Base-by-base conservation (phyloP, 805 yeast species). In the Ogataea nitratoaversa region DNA sequence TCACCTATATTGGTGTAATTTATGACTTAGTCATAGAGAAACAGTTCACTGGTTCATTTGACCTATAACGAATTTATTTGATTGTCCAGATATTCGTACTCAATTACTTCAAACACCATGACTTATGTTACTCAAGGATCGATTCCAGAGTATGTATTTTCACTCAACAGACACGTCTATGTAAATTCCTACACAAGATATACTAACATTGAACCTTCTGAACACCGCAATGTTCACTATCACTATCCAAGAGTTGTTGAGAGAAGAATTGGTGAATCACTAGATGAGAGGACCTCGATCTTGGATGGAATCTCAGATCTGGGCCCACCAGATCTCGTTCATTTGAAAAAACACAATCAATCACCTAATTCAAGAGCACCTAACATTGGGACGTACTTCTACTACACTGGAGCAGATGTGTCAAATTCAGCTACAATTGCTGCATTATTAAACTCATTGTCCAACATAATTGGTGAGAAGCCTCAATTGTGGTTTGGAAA, bases 401-500 rank as follows among this genome's bases (percentile, higher is more conserved):
- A 85, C 59, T 79, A 76, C 49, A 74, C 86, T 0, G 95, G 95
- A 6, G 71, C 80, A 2, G 91, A 85, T 54, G 81, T 84, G 16
- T 78, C 87, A 19, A 82, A 78, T 52, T 76, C 87, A 13, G 85
- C 93, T 1, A 74, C 89, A 1, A 79, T 85, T 40, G 90, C 91
- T 9, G 89, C 89, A 1, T 79, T 79, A 42, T 63, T 84, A 41
- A 84, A 83, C 56, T 73, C 78, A 6, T 59, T 85, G 47, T 82
- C 88, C 25, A 84, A 76, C 40, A 67, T 80, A 28, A 78, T 85
- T 23, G 66, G 70, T 12, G 78, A 74, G 43, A 65, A 75, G 24
- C 78, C 79, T 5, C 95, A 85, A 58, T 66, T 75, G 33, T 85
- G 95, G 95, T 85, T 84, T 65, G 89, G 90, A 12, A 86, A 80